Base-by-base conservation (phyloP, 192 early-diverging fungal species). In the Coemansia sp. region DNA sequence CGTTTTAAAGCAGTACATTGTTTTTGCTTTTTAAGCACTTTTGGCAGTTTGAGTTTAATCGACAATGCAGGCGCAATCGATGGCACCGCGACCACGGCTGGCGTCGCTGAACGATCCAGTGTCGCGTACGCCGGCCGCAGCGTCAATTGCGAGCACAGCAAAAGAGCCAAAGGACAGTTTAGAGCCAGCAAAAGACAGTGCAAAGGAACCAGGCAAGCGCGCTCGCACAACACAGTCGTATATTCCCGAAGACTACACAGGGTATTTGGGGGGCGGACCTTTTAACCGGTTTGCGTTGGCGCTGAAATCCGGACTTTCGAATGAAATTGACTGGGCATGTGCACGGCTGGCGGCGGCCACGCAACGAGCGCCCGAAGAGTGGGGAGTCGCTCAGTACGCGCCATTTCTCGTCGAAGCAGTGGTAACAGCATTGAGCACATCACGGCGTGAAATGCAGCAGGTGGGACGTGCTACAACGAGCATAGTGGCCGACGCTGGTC, bases 261-360 rank as follows among this genome's bases (percentile, higher is more conserved):
- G 57, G 5, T 82, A 59, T 32, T 50, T 82, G 35, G 39, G 32
- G 8, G 79, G 79, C 4, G 79, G 79, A 0, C 74, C 73, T 19
- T 76, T 72, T 37, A 82, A 82, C 47, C 57, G 79, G 54, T 76
- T 76, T 69, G 75, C 79, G 5, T 41, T 82, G 21, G 79, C 79
- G 2, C 53, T 82, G 9, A 76, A 76, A 54, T 82, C 79, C 0
- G 41, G 35, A 0, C 62, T 82, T 29, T 67, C 72, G 11, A 82
- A 82, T 32, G 79, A 82, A 52, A 73, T 82, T 4, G 79, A 82
- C 67, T 82, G 79, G 79, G 79, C 74, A 14, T 73, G 79, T 19
- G 70, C 57, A 19, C 70, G 74, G 0, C 56, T 82, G 24, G 75
- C 59, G 6, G 24, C 70, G 0, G 79, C 74, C 7, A 76, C 79